phyloP scores from a whole-genome alignment of 768 basidiomycete genomes.

The Gloeophyllum trabeum region DNA sequence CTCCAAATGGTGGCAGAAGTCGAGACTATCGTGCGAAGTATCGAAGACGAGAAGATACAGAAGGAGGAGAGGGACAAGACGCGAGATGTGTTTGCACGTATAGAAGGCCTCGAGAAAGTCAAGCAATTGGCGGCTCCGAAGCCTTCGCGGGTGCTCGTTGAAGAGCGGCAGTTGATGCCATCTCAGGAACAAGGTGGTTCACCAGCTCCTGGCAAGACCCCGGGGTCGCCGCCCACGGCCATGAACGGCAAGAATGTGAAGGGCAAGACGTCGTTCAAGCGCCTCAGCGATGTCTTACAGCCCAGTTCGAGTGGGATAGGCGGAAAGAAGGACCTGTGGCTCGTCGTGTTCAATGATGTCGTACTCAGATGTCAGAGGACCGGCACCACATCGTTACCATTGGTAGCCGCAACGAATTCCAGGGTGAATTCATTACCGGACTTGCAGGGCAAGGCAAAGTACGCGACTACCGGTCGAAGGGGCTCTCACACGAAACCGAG shows the following conservation, averaged over 20 bases:
- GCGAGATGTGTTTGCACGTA: slow-evolving; percentile 88
- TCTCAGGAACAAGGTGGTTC: slow-evolving; percentile 10
- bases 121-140: slow-evolving; percentile 88
- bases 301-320: slow-evolving; percentile 35
- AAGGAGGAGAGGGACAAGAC: slow-evolving; percentile 95
- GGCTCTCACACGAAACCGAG: slow-evolving; percentile 72
- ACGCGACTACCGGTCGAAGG: slow-evolving; percentile 70
- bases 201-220: slow-evolving; percentile 10
- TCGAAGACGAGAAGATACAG: slow-evolving; percentile 96
- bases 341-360: slow-evolving; percentile 94
- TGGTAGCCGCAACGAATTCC: slow-evolving; percentile 56
- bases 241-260: slow-evolving; percentile 45
- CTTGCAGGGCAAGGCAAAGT: slow-evolving; percentile 72
- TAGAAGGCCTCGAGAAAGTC: slow-evolving; percentile 92
- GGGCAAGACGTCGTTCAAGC: slow-evolving; percentile 80
- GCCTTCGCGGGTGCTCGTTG: slow-evolving; percentile 75
- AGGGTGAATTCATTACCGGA: slow-evolving; percentile 77
- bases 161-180: slow-evolving; percentile 52
- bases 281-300: slow-evolving; percentile 81
- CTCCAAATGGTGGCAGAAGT: slow-evolving; percentile 96
- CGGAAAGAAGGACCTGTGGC: slow-evolving; percentile 83
- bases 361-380: slow-evolving; percentile 84
- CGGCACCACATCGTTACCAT: slow-evolving; percentile 77
- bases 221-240: slow-evolving; percentile 23
- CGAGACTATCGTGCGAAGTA: slow-evolving; percentile 89